A percentile compares a stretch with the other conserved stretches of the same genome.
Evolutionary conservation across 192 early-diverging fungal species (phyloP).

Genomic region (Kappamyces sp.): DNA sequence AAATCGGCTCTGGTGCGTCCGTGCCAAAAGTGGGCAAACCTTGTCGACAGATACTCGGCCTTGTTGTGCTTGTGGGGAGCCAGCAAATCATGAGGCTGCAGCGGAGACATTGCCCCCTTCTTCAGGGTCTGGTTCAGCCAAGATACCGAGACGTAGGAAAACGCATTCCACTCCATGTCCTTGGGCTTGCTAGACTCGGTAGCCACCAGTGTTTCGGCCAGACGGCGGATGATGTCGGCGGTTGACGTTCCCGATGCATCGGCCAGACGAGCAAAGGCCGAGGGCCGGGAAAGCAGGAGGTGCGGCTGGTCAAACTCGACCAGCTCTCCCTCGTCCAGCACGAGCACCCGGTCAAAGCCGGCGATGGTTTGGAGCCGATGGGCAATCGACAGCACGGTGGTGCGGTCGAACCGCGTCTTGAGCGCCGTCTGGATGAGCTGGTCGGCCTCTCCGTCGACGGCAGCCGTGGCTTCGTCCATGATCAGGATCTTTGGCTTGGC

Average conservation of each 20-base stretch:
- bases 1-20: too few species aligned
- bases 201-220: too few species aligned
- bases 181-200: too few species aligned
- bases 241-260: constrained; percentile 2
- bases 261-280: background rate
- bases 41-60: too few species aligned
- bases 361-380: constrained; percentile 35
- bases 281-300: background rate
- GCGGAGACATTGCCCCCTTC: too few species aligned
- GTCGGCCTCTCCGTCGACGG: constrained; percentile 28
- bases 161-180: too few species aligned
- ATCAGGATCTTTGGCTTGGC: constrained; percentile 39
- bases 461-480: constrained; percentile 34
- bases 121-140: too few species aligned
- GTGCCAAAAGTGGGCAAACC: too few species aligned
- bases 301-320: constrained; percentile 35
- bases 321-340: constrained; percentile 35
- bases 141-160: too few species aligned
- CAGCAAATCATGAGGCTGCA: too few species aligned
- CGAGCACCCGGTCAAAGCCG: constrained; percentile 37
- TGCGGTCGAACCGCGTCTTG: background rate
- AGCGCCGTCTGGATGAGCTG: constrained; percentile 14
- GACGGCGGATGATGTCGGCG: too few species aligned
- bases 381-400: constrained; percentile 34
- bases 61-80: too few species aligned